These are phyloP conservation scores for Mesembryanthemum crystallinum DNA, from an alignment of 148 eudicot species.

Conservation along the genomic window DNA sequence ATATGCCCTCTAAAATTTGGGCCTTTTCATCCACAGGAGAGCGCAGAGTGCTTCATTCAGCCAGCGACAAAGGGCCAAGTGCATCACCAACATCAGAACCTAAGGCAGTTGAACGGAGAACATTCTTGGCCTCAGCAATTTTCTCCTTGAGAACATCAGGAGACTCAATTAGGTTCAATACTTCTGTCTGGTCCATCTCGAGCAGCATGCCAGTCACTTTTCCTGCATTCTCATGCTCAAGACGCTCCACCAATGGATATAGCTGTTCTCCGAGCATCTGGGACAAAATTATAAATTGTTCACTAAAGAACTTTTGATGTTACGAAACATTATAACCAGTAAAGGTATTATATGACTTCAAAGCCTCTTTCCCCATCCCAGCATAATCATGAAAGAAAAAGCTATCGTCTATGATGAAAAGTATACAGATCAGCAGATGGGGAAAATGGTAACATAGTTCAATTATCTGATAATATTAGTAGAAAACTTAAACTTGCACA, in stretches of 20 bases:
- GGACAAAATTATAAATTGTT: background rate
- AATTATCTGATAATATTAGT: too few species aligned
- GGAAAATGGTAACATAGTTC: too few species aligned
- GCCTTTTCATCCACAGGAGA: background rate
- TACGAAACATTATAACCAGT: too few species aligned
- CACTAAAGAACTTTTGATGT: too few species aligned
- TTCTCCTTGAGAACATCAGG: slow-evolving; percentile 61
- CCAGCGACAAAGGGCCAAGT: slow-evolving; percentile 39
- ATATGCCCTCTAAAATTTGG: slow-evolving; percentile 4
- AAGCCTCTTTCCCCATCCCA: too few species aligned
- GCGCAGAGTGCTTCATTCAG: slow-evolving; percentile 13
- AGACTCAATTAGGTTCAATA: slow-evolving; percentile 57
- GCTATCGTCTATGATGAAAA: too few species aligned
- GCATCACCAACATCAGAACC: slow-evolving; percentile 34
- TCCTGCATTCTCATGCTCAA: slow-evolving; percentile 54
- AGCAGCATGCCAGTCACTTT: slow-evolving; percentile 74
- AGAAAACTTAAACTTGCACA: background rate
- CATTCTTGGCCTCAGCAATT: slow-evolving; percentile 61
- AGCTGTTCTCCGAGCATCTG: slow-evolving; percentile 66
- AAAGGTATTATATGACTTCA: too few species aligned
- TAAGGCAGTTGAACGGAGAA: slow-evolving; percentile 30
- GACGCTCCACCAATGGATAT: slow-evolving; percentile 63
- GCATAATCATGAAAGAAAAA: too few species aligned
- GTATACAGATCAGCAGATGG: too few species aligned
- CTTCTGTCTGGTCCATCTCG: slow-evolving; percentile 72